phyloP scores from a whole-genome alignment of 2,329 filamentous ascomycete genomes.

The Fusarium nygamai region DNA sequence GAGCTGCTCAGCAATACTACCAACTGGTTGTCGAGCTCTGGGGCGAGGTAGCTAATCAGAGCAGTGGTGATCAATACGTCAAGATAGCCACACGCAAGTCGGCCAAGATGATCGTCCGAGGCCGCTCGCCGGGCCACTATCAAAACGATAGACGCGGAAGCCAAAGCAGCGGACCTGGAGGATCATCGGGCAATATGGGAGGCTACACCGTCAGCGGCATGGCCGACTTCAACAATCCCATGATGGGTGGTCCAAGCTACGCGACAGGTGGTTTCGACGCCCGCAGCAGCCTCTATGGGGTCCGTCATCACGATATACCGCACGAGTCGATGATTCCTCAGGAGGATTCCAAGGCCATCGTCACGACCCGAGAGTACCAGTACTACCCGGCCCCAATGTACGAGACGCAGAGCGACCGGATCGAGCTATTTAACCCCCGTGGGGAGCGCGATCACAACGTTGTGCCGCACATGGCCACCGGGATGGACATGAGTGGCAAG shows the following conservation, averaged over 20 bases:
- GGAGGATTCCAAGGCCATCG: conserved; percentile 62
- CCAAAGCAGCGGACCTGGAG: conserved; percentile 73
- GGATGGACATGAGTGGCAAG: conserved; percentile 50
- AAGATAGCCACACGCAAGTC: conserved; percentile 79
- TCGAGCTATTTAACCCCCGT: conserved; percentile 61
- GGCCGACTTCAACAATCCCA: conserved; percentile 43
- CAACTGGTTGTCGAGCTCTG: conserved; percentile 88
- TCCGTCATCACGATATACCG: conserved; percentile 60
- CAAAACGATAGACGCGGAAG: conserved; percentile 75
- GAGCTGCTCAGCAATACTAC: conserved; percentile 92
- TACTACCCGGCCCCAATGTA: conserved; percentile 65
- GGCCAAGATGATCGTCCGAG: conserved; percentile 86
- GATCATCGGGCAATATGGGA: conserved; percentile 70
- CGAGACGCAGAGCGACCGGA: conserved; percentile 57
- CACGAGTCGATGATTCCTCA: conserved; percentile 62
- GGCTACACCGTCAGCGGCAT: conserved; percentile 47
- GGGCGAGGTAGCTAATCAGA: conserved; percentile 68
- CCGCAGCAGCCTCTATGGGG: conserved; percentile 52
- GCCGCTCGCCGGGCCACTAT: conserved; percentile 83
- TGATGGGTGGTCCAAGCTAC: conserved; percentile 50
- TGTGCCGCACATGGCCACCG: conserved; percentile 46
- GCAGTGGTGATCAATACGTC: conserved; percentile 65
- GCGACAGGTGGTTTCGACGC: conserved; percentile 40
- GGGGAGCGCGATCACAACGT: conserved; percentile 48
- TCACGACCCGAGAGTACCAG: conserved; percentile 61